Evolutionary conservation across 1,284 basidiomycete genomes (phyloP).

Genomic region (Papiliotrema flavescens): DNA sequence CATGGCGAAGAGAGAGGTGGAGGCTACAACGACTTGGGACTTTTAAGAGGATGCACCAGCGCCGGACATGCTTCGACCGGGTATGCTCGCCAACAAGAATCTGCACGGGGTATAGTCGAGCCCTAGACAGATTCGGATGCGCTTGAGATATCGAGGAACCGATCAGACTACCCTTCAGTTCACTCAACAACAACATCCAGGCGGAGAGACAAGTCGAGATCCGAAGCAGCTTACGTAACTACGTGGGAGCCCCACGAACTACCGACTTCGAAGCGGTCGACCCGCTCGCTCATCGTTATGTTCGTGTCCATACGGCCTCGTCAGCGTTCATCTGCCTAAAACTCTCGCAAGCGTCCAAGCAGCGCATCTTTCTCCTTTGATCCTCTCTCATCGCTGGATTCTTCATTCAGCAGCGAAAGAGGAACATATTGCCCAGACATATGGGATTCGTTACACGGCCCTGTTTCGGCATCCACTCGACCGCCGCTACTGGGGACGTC

Average conservation of each 20-base stretch:
- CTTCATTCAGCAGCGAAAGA: background rate
- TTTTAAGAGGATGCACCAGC: no score
- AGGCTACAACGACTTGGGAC: no score
- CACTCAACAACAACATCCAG: background rate
- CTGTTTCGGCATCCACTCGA: conserved; percentile 19
- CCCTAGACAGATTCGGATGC: no score
- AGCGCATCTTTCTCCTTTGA: background rate
- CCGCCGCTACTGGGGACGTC: conserved; percentile 16
- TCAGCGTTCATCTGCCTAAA: background rate
- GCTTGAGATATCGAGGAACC: background rate
- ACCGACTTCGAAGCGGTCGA: background rate
- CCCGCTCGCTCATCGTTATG: background rate
- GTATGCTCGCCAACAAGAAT: no score
- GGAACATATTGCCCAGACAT: conserved; percentile 1
- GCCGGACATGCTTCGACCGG: no score
- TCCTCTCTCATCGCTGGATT: no score
- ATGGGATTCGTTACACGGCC: conserved; percentile 13
- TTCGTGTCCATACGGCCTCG: background rate
- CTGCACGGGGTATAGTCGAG: no score
- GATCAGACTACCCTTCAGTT: background rate
- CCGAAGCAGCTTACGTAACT: background rate
- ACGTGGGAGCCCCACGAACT: background rate
- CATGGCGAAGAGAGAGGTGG: conserved; percentile 17
- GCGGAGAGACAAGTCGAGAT: background rate
- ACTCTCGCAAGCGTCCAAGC: background rate